These are phyloP conservation scores for Auricularia auricula-judae DNA, from an alignment of 768 basidiomycete species.

Conservation along the genomic window DNA sequence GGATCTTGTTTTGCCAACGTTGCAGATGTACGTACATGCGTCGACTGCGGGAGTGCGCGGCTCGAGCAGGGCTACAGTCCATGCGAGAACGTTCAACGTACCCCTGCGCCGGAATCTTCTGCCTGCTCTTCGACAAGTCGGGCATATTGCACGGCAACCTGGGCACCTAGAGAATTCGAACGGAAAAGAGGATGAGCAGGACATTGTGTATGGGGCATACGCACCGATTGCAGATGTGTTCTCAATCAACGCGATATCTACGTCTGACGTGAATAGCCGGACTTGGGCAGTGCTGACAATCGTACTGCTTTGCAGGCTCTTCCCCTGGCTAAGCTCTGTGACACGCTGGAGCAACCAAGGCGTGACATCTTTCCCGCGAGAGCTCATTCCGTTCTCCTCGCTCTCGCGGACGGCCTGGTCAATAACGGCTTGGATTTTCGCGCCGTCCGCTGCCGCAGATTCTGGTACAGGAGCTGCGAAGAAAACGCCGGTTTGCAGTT, in stretches of 20 bases:
- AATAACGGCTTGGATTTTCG: conserved; percentile 60
- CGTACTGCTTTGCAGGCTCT: conserved; percentile 63
- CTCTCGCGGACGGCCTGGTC: conserved; percentile 80
- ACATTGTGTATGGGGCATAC: conserved; percentile 10
- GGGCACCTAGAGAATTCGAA: conserved; percentile 40
- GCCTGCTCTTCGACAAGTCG: conserved; percentile 23
- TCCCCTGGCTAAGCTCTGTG: conserved; percentile 65
- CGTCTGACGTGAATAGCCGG: background rate
- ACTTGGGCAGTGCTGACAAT: conserved; percentile 4
- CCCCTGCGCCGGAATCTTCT: too few relatives aligned
- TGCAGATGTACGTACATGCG: background rate
- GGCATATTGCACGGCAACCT: conserved; percentile 70
- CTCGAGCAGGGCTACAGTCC: too few relatives aligned
- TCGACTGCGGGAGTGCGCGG: too few relatives aligned
- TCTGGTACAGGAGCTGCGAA: conserved; percentile 88
- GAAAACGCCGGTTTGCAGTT: conserved; percentile 64
- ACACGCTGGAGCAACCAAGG: conserved; percentile 88
- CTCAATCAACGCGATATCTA: conserved; percentile 79
- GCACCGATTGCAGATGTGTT: conserved; percentile 80
- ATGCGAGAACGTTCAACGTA: too few relatives aligned
- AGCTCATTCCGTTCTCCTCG: conserved; percentile 66
- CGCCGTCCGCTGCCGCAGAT: conserved; percentile 55
- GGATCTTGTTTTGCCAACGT: conserved; percentile 23
- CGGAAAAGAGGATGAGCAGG: background rate
- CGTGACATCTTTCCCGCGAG: conserved; percentile 80